Evolutionary conservation across 2,329 filamentous ascomycete species (phyloP).

Genomic region (Cladosporium sphaerospermum): DNA sequence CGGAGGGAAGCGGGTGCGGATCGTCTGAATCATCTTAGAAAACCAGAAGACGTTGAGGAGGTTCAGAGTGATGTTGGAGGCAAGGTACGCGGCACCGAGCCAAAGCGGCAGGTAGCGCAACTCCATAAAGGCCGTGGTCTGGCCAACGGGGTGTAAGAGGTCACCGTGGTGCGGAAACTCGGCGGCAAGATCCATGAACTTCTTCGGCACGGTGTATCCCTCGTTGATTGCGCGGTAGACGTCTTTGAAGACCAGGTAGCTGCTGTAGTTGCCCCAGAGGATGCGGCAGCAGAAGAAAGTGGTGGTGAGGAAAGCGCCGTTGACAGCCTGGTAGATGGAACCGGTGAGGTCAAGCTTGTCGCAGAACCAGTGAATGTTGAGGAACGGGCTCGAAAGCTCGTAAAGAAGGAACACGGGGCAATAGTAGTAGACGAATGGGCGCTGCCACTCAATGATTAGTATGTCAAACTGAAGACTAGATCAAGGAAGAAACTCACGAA

Average conservation of each 20-base stretch:
- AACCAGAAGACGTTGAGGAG: conserved; percentile 81
- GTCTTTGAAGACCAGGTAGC: conserved; percentile 62
- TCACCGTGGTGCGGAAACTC: conserved; percentile 10
- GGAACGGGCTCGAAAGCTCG: conserved; percentile 77
- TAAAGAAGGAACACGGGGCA: conserved; percentile 76
- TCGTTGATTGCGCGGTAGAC: conserved; percentile 48
- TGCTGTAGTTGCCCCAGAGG: conserved; percentile 66
- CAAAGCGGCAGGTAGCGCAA: conserved; percentile 54
- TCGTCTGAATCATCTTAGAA: conserved; percentile 74
- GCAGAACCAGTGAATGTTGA: conserved; percentile 89
- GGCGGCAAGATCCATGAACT: conserved; percentile 5
- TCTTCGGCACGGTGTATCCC: conserved; percentile 15
- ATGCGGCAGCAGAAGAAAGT: conserved; percentile 74
- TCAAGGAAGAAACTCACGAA: conserved; percentile 55
- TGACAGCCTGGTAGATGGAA: conserved; percentile 65
- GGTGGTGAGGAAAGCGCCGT: conserved; percentile 64
- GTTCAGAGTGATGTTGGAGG: conserved; percentile 66
- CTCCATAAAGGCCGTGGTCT: conserved; percentile 24
- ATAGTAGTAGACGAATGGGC: conserved; percentile 81
- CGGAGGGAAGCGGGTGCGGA: conserved; percentile 67
- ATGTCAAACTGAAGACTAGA: neutral
- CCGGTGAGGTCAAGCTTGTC: conserved; percentile 81
- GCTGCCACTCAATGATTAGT: conserved; percentile 40
- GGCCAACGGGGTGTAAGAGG: conserved; percentile 21
- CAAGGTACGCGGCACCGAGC: conserved; percentile 62